Evolutionary conservation across 495 filamentous ascomycete genomes (phyloP), one percentile per base, ranked within the genome.

Genomic region (Hypoxylon cercidicola): DNA sequence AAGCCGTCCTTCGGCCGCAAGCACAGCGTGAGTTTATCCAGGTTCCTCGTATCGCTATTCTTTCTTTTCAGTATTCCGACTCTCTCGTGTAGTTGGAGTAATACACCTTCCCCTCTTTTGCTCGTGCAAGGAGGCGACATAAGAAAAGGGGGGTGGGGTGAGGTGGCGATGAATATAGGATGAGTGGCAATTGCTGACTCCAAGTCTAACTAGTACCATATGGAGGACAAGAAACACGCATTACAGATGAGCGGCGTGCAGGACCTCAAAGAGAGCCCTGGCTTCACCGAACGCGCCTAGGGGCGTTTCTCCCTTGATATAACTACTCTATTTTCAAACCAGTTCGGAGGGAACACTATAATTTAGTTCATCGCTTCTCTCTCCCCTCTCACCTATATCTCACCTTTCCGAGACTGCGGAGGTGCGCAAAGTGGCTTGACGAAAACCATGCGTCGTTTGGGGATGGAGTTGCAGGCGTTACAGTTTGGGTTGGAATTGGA

Each of bases 221-320:
- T 64, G 16, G 75, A 85, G 61, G 82, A 84, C 66, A 73, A 77
- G 47, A 80, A 81, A 66, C 78, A 81, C 63, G 56, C 60, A 25
- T 37, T 78, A 56, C 74, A 77, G 60, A 75, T 79, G 72, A 68
- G 59, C 37, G 62, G 60, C 57, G 51, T 71, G 11, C 55, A 23
- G 25, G 44, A 70, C 39, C 18, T 62, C 44, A 25, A 63, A 50
- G 55, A 49, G 7, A 63, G 47, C 16, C 57, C 60, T 4, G 78
- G 75, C 18, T 79, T 79, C 58, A 78, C 43, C 40, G 76, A 78
- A 68, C 46, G 53, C 18, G 61, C 68, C 41, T 55, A 45, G 60
- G 23, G 10, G 7, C 4, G 7, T 18, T 49, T 18, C n/a, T 18
- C 28, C 41, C 18, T 44, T 12, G 2, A 8, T 5, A 25, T 25